Base-by-base conservation (phyloP, 257 asterid species). In the Cinchona pubescens region DNA sequence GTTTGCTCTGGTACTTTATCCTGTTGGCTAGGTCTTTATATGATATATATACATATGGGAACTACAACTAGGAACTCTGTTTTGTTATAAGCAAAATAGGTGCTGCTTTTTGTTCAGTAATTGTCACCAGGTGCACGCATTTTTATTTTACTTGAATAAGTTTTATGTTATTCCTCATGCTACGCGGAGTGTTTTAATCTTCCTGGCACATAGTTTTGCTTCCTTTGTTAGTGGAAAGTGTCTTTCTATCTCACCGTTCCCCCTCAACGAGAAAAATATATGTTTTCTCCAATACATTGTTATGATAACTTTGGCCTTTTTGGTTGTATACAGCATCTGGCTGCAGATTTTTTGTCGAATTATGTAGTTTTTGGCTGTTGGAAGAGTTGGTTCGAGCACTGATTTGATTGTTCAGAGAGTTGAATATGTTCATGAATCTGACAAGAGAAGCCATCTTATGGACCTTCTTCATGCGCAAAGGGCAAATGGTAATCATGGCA, bases 381-480 rank as follows among this genome's bases (percentile, higher is more conserved):
- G 98, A 53, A 89, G 98, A 88, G 98, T 94, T 83, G 98, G 98
- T 72, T 94, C 98, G 77, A 94, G 98, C 76, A 94, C 98, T 37
- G 98, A 94, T 83, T 85, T 94, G 87, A 94, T 94, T 74, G 97
- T 86, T 74, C 98, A 94, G 81, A 86, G 97, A 86, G 97, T 94
- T 84, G 98, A 94, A 81, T 94, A 85, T 82, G 98, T 94, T 80
- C 96, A 82, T 67, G 98, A 94, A 85, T 83, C 91, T 73, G 98
- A 94, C 86, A 94, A 94, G 83, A 85, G 98, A 85, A 94, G 98
- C 84, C 98, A 94, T 79, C 82, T 93, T 62, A 93, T 93, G 98
- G 98, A 93, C 84, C 98, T 93, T 82, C 97, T 93, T 76, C 96
- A 93, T 83, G 98, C 98, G 2, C 97, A 93, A 76, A 88, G 82